phyloP scores from a whole-genome alignment of 805 yeast genomes.

The Myxozyma sirexii region DNA sequence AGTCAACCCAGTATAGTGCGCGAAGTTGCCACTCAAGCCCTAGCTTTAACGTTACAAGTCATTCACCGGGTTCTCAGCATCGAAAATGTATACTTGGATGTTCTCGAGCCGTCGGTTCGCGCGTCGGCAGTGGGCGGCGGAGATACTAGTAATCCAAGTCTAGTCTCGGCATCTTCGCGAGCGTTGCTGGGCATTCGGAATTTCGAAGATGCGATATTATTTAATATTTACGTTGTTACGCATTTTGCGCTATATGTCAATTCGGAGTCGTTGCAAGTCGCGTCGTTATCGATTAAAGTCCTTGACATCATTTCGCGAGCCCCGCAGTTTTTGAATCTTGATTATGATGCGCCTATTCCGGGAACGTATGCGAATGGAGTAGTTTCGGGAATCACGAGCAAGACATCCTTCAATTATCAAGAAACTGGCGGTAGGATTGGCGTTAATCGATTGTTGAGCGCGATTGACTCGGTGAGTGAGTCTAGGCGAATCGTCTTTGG shows the following conservation, averaged over 20 bases:
- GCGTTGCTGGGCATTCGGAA: slow-evolving; percentile 46
- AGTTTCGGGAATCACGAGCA: slow-evolving; percentile 18
- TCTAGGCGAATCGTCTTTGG: slow-evolving; percentile 71
- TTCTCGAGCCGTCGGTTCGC: slow-evolving; percentile 49
- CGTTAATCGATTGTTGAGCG: slow-evolving; percentile 65
- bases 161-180: slow-evolving; percentile 56
- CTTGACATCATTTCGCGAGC: slow-evolving; percentile 55
- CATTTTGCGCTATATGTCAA: slow-evolving; percentile 78
- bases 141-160: neutral
- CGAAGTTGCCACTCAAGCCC: slow-evolving; percentile 36
- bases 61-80: slow-evolving; percentile 51
- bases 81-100: slow-evolving; percentile 64
- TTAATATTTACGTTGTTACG: slow-evolving; percentile 70
- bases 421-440: slow-evolving; percentile 38
- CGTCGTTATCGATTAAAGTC: slow-evolving; percentile 57
- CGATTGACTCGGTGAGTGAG: slow-evolving; percentile 77
- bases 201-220: slow-evolving; percentile 71
- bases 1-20: slow-evolving; percentile 40
- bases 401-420: slow-evolving; percentile 11
- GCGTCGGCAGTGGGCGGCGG: slow-evolving; percentile 2
- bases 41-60: slow-evolving; percentile 50
- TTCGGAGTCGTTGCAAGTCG: slow-evolving; percentile 46
- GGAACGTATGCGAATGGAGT: slow-evolving; percentile 29
- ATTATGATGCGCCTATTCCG: slow-evolving; percentile 26
- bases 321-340: slow-evolving; percentile 47